Evolutionary conservation across 2,329 filamentous ascomycete species (phyloP), one percentile per base, ranked within the genome.

Genomic region (Colletotrichum sidae): DNA sequence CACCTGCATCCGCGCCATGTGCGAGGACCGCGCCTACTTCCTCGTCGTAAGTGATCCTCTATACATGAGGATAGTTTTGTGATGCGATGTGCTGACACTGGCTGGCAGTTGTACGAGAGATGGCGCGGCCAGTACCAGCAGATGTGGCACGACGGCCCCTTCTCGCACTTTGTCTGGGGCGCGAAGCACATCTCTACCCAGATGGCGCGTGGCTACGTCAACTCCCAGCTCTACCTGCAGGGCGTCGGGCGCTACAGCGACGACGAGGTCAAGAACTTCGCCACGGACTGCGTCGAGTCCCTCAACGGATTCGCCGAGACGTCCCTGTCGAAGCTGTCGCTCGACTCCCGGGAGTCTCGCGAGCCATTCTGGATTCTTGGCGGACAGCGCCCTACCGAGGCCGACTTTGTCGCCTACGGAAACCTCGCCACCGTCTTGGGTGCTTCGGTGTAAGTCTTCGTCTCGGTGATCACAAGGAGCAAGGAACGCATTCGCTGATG

Each of bases 311-410:
- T 68, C 37, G 69, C 67, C 35, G 64, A 54, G 56, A 64, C 58
- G 2, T 52, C 68, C 17, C 35, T 54, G 39, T 63, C 59, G 37
- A 69, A 65, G 60, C 52, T 57, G 33, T 52, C 35, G 2, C 47
- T 60, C 15, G 54, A 58, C 37, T 54, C 60, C 37, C 45, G 51
- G 50, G 54, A 58, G 42, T 50, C 60, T 10, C 49, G 51, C 49
- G 54, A 62, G 59, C 69, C 68, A 6, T 72, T 72, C 63, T 72
- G 70, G 70, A 69, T 72, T 35, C 55, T 72, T 33, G 70, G 70
- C 34, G 69, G 69, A 0, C 62, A 69, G 66, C 56, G 58, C 34
- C 67, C 70, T 9, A 66, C 67, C 25, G 70, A 72, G 64, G 69
- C 69, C 25, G 70, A 71, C 56, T 72, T 67, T 51, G 33, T 60